Percentiles rank a stretch among this genome's conserved stretches.
Conservation (phyloP, 331 rosid species). For the Quercus tomentella region DNA sequence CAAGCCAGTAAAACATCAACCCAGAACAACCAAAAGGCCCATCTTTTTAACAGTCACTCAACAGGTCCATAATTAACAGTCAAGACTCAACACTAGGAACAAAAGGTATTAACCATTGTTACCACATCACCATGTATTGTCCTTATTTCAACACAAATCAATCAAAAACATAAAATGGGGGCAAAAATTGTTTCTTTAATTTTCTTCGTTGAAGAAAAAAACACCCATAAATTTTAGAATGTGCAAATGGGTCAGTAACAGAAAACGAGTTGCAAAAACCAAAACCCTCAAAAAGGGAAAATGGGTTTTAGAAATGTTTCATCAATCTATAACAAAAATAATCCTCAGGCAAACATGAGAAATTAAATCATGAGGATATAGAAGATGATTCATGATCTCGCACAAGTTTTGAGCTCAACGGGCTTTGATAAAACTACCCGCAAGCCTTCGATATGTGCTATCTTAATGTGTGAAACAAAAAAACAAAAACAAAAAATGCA, state of each 20-base stretch:
- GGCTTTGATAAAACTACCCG: slow-evolving; percentile 25
- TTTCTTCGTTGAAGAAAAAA: neutral
- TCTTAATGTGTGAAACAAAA: too few relatives aligned
- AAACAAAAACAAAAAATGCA: neutral
- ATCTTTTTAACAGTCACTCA: too few relatives aligned
- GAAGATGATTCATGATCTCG: slow-evolving; percentile 41
- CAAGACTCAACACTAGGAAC: too few relatives aligned
- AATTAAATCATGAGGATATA: slow-evolving; percentile 30
- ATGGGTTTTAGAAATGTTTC: slow-evolving; percentile 27
- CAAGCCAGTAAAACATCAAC: neutral
- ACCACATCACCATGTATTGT: neutral
- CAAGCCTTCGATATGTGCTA: slow-evolving; percentile 92
- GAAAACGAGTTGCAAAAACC: neutral
- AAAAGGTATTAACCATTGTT: too few relatives aligned
- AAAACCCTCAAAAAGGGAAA: neutral
- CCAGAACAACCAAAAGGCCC: neutral
- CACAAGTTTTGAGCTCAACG: slow-evolving; percentile 80
- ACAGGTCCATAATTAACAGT: too few relatives aligned
- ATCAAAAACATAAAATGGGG: neutral
- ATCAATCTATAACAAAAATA: slow-evolving; percentile 33
- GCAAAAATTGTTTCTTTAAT: neutral
- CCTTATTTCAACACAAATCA: neutral
- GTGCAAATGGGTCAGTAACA: neutral
- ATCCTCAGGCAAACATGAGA: slow-evolving; percentile 28
- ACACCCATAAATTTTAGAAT: neutral